phyloP scores from a whole-genome alignment of 2,329 filamentous ascomycete genomes.

The Alternaria gaisen region DNA sequence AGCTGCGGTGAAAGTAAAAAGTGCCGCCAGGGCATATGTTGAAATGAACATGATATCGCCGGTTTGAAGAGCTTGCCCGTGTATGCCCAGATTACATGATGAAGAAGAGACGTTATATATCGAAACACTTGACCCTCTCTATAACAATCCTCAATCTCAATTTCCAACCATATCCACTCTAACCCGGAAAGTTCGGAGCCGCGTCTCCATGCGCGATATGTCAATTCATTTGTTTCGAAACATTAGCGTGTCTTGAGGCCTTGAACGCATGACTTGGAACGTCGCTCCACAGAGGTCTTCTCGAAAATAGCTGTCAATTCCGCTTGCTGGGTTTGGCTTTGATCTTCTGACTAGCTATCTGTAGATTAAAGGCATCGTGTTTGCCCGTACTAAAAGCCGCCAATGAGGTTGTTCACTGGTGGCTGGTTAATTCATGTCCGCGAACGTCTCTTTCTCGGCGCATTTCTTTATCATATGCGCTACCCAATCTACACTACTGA shows the following conservation, averaged over 20 bases:
- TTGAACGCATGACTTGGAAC: not conserved
- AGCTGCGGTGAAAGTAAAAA: slow-evolving; percentile 13
- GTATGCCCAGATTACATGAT: not conserved
- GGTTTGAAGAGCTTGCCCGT: not conserved
- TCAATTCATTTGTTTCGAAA: slow-evolving; percentile 8
- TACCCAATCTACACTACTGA: not conserved
- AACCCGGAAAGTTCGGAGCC: not conserved
- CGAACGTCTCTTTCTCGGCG: not conserved
- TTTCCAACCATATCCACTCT: not conserved
- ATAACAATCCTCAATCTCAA: not conserved
- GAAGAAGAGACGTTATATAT: not conserved
- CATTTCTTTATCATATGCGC: not conserved
- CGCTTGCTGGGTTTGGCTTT: not conserved
- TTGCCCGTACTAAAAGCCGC: not conserved
- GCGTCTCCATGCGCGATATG: slow-evolving; percentile 1
- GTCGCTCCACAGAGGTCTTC: not conserved
- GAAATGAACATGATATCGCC: not conserved
- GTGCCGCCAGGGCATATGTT: not conserved
- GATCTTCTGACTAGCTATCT: slow-evolving; percentile 3
- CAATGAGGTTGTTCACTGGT: not conserved
- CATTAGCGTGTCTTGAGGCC: slow-evolving; percentile 1
- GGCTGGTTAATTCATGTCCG: not conserved
- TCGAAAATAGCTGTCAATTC: not conserved
- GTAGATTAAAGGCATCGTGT: slow-evolving; percentile 10
- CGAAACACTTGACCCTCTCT: not conserved